Evolutionary conservation across 2,329 filamentous ascomycete species (phyloP), one percentile per base, ranked within the genome.

Genomic region (Trichophyton benhamiae): DNA sequence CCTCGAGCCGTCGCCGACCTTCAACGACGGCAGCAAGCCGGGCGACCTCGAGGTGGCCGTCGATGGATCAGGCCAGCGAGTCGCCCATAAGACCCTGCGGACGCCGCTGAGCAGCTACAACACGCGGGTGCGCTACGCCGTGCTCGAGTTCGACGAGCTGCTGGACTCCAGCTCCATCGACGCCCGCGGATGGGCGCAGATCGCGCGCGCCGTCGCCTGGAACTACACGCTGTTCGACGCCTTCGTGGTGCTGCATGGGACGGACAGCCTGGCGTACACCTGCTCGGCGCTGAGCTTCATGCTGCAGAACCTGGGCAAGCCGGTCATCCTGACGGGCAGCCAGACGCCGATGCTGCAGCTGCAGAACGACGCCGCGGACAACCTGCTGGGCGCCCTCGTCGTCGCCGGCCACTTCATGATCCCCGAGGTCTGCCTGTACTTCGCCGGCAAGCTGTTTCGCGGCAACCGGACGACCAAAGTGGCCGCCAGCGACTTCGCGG

Each of bases 341-440:
- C 87, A 90, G 71, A 88, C 91, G 0, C 89, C 89, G 55, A 96
- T 96, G 81, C 87, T 94, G 68, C 86, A 91, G 63, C 82, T 95
- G 27, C 91, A 96, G 74, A 94, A 88, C 59, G 91, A 96, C 72
- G 91, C 91, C 8, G 88, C 91, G 42, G 91, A 95, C 76, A 96
- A 96, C 69, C 81, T 96, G 11, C 82, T 96, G 3, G 89, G 89
- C 20, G 91, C 89, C 1, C 81, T 96, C 69, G 90, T 96, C 70
- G 87, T 96, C 61, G 91, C 91, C 2, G 90, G 90, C 38, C 94
- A 94, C 63, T 95, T 95, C 71, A 88, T 90, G 77, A 89, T 96
- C 62, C 91, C 91, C 0, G 91, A 96, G 72, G 91, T 96, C 60
- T 91, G 89, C 71, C 81, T 96, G 41, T 96, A 95, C 78, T 96